Base-by-base conservation (phyloP, 1,284 basidiomycete genomes). In the Microbotryum saponariae region DNA sequence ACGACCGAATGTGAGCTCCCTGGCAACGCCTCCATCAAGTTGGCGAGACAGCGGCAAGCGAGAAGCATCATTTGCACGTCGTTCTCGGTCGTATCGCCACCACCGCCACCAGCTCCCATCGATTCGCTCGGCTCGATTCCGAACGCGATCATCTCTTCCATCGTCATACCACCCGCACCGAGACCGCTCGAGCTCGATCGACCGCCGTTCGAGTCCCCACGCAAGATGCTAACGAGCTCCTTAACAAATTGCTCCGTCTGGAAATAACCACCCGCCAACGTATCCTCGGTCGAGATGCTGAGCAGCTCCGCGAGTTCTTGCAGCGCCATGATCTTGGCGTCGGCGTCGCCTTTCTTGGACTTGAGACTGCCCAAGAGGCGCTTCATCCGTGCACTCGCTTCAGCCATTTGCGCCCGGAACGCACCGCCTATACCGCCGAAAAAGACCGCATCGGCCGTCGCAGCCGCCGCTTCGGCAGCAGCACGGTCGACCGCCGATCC, bases 221-320 rank as follows among this genome's bases (percentile, higher is more conserved):
- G 88, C 52, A 99, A 80, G 67, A 97, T 91, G 73, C 85, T 85
- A 66, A 99, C 86, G 51, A 98, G 83, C 76, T 97, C 96, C 69
- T 86, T 85, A 49, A 94, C 90, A 74, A 92, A 97, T 18, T 86
- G 83, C 71, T 94, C 91, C 31, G 92, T 87, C 67, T 89, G 90
- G 78, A 98, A 94, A 45, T 89, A 94, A 18, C 37, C 37, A 51
- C 91, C 92, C 18, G 90, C 89, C 49, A 99, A 80, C 1, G 91
- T 97, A 75, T 98, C 96, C 77, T 98, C 94, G 8, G 91, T 97
- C 76, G 90, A 91, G 77, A 98, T 93, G 66, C 90, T 90, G 60
- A 98, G 84, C 51, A 97, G 76, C 74, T 98, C 96, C 74, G 89
- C 91, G 59, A 97, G 83, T 73, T 98, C 94, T 73, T 97, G 91